Evolutionary conservation across 176 grass and related monocot species (phyloP), one percentile per base, ranked within the genome.

Genomic region (Puccinellia tenuiflora): DNA sequence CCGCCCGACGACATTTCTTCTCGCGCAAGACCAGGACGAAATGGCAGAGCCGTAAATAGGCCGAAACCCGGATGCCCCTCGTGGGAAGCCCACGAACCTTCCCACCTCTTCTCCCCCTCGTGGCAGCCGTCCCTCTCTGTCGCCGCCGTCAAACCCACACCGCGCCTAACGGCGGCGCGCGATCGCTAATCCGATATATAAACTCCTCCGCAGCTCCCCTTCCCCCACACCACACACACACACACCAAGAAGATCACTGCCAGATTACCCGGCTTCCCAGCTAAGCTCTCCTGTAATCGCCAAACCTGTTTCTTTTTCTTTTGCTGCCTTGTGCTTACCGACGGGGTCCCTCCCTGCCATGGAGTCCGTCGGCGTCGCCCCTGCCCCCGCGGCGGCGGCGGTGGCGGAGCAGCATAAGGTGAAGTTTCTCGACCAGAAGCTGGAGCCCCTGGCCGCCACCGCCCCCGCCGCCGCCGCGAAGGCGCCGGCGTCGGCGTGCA

Each of bases 371-470:
- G 59, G 67, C 67, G 84, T 68, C 40, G 60, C 80, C 83, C 84
- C 84, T 22, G 68, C 75, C 39, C 84, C 84, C 37, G 17, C 22
- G 65, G 48, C 34, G 51, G 25, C 73, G 75, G 15, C 67, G 12
- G 31, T 73, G 80, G 69, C 78, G 31, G 85, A 89, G 71, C 71
- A 74, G 55, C 46, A 48, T 0, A 85, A 61, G 77, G 46, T 21
- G 46, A 86, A 79, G 62, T 38, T 94, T 2, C 62, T 92, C 17
- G 87, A 90, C 45, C 88, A 88, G 45, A 12, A 48, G 51, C 82
- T 85, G 91, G 79, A 61, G 5, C 48, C 85, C 42, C 54, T 82
- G 12, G 77, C 75, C 11, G 34, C 77, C 22, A 9, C 65, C 78
- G 80, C 61, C 33, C 4, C 43, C 68, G 60, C 66, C 11, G 85